Evolutionary conservation across 108 stramenopile species (phyloP).

Genomic region (Pseudonitzschia pungens): DNA sequence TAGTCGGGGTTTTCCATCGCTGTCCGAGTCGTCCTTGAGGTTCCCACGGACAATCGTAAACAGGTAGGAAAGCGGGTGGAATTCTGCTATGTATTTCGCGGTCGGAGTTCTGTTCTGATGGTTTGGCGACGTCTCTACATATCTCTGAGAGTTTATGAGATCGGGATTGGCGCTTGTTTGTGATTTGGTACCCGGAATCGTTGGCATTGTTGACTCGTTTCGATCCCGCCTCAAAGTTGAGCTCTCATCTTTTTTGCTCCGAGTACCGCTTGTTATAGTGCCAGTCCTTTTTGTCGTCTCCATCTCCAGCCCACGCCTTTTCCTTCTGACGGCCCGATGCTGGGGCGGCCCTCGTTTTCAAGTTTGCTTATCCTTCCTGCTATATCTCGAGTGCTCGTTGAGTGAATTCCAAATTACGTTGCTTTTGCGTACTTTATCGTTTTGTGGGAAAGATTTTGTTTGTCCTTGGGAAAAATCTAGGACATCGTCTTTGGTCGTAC

Average conservation of each 20-base stretch:
- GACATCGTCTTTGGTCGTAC: no score
- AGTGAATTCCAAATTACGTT: no score
- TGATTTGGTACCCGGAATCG: no score
- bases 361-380: no score
- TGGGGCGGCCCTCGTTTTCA: neutral
- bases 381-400: no score
- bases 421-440: no score
- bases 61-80: constrained; percentile 6
- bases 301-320: neutral
- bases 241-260: neutral
- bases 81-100: neutral
- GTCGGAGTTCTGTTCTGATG: neutral
- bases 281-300: neutral
- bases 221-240: neutral
- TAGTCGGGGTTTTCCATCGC: neutral
- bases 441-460: no score
- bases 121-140: no score
- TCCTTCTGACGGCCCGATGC: neutral
- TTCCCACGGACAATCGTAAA: neutral
- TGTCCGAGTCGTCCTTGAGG: neutral
- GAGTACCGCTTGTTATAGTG: neutral
- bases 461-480: no score
- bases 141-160: no score
- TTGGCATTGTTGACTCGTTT: neutral
- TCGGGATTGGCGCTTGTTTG: no score